These are phyloP conservation scores for Heracleum sosnowskyi DNA, from an alignment of 129 eudicot genomes.

Conservation along the genomic window DNA sequence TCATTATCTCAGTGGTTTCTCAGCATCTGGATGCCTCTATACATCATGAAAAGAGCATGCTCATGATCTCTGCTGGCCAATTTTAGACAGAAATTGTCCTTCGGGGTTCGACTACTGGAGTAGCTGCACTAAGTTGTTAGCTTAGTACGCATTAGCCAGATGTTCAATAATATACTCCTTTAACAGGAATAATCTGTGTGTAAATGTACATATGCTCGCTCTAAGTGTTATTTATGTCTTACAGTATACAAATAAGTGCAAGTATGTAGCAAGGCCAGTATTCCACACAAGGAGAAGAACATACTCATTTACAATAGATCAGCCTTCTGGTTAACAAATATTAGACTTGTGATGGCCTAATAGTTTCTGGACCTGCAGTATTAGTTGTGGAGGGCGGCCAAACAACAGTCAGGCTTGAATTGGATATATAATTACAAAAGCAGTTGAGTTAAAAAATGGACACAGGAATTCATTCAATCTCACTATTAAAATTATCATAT, in stretches of 20 bases:
- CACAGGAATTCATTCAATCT: not conserved
- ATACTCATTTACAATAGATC: no score
- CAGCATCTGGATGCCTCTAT: constrained; percentile 20
- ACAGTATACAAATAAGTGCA: no score
- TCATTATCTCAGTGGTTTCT: not conserved
- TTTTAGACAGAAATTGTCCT: constrained; percentile 42
- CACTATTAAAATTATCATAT: no score
- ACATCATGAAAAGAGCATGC: constrained; percentile 55
- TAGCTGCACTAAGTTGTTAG: constrained; percentile 27
- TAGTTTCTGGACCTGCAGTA: not conserved
- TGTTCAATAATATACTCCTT: not conserved
- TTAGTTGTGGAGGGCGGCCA: not conserved
- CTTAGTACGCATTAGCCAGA: not conserved
- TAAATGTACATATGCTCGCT: not conserved
- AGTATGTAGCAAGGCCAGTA: no score
- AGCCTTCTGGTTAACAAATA: not conserved
- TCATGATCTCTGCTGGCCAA: constrained; percentile 64
- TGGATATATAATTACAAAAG: not conserved
- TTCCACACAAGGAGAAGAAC: not conserved
- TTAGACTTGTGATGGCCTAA: not conserved
- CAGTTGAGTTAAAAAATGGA: not conserved
- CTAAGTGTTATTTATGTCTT: no score
- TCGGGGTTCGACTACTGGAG: constrained; percentile 40
- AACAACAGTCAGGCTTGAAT: not conserved
- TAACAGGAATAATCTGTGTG: not conserved